Conservation (phyloP, 2,329 filamentous ascomycete genomes). For the Trichoderma arundinaceum region DNA sequence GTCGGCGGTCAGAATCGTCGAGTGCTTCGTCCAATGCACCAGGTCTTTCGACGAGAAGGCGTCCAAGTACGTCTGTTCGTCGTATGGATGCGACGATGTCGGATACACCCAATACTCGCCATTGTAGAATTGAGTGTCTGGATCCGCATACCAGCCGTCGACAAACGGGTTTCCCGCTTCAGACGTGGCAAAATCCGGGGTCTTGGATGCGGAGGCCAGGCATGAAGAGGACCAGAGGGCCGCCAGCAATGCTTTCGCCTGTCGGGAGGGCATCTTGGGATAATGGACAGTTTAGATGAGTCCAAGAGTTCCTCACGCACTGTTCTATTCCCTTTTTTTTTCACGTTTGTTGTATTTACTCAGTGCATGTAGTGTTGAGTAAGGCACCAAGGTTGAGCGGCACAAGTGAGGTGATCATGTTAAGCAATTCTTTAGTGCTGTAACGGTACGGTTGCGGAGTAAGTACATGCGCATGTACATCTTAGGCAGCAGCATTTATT, state of each 20-base stretch:
- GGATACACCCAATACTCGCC: conserved; percentile 56
- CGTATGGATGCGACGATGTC: conserved; percentile 52
- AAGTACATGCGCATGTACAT: too few species aligned
- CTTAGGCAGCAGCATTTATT: too few species aligned
- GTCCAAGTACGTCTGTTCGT: conserved; percentile 56
- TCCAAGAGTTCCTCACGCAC: neutral
- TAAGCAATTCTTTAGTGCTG: neutral
- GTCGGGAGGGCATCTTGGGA: conserved; percentile 18
- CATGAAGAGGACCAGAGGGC: conserved; percentile 22
- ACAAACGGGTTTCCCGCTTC: conserved; percentile 56
- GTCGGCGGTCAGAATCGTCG: conserved; percentile 47
- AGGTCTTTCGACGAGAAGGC: conserved; percentile 57
- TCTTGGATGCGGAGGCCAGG: conserved; percentile 2
- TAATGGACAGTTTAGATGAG: neutral
- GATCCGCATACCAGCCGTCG: conserved; percentile 58
- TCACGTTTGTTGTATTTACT: neutral
- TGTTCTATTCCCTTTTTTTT: neutral
- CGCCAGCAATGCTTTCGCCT: neutral
- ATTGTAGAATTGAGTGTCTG: conserved; percentile 54
- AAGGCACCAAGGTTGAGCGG: too few species aligned
- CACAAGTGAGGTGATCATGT: neutral
- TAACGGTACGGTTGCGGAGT: neutral
- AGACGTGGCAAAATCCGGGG: conserved; percentile 47
- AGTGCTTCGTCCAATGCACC: conserved; percentile 55
- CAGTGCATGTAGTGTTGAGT: neutral